Evolutionary conservation across 2,329 filamentous ascomycete genomes (phyloP).

Genomic region (Penicillium hordei): DNA sequence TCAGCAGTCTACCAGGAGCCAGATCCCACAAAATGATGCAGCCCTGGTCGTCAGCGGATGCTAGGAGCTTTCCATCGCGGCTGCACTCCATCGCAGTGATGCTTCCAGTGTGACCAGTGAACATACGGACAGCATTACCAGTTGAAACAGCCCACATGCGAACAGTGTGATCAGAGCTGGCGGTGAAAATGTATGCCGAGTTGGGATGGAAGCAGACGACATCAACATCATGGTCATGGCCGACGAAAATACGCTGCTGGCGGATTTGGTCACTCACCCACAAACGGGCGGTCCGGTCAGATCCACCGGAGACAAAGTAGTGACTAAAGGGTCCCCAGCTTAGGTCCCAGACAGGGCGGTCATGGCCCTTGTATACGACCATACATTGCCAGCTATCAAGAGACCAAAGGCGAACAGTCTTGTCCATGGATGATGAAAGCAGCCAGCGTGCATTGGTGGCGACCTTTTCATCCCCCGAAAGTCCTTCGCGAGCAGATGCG

Average conservation of each 20-base stretch:
- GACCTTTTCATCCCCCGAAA: constrained; percentile 38
- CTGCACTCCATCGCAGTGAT: constrained; percentile 82
- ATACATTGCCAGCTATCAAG: constrained; percentile 89
- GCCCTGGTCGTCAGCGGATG: constrained; percentile 82
- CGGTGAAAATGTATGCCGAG: constrained; percentile 88
- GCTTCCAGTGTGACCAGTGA: constrained; percentile 86
- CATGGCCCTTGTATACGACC: constrained; percentile 90
- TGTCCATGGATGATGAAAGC: constrained; percentile 83
- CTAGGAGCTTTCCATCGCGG: constrained; percentile 85
- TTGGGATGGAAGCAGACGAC: constrained; percentile 93
- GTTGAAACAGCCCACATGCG: constrained; percentile 96
- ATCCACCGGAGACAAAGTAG: constrained; percentile 85
- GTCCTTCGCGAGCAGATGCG: constrained; percentile 51
- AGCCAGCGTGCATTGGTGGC: constrained; percentile 70
- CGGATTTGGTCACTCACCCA: constrained; percentile 94
- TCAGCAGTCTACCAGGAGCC: constrained; percentile 78
- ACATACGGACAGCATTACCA: constrained; percentile 83
- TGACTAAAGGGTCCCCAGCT: constrained; percentile 91
- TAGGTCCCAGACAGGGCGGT: constrained; percentile 83
- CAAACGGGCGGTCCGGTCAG: constrained; percentile 84
- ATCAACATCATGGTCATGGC: constrained; percentile 92
- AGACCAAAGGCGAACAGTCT: constrained; percentile 88
- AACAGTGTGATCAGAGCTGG: constrained; percentile 87
- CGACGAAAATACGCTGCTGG: constrained; percentile 81
- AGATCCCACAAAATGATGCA: constrained; percentile 96